These are phyloP conservation scores for Colletotrichum sp. DNA, from an alignment of 2,329 filamentous ascomycete species.

Conservation along the genomic window DNA sequence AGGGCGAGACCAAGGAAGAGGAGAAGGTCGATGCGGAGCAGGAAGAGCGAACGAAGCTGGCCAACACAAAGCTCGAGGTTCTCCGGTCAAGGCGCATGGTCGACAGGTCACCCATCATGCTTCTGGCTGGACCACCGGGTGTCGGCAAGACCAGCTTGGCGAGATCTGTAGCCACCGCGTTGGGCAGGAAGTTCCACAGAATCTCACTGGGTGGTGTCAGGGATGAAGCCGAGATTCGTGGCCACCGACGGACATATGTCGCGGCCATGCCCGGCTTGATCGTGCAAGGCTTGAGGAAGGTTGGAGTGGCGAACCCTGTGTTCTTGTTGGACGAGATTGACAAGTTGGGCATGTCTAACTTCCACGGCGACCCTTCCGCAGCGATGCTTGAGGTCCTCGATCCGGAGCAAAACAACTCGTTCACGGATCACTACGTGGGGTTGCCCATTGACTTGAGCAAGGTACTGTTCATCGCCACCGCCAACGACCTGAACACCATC, in stretches of 20 bases:
- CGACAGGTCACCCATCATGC: slow-evolving; percentile 94
- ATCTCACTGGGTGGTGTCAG: slow-evolving; percentile 95
- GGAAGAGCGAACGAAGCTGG: slow-evolving; percentile 41
- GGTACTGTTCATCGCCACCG: slow-evolving; percentile 96
- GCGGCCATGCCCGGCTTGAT: slow-evolving; percentile 98
- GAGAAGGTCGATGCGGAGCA: slow-evolving; percentile 21
- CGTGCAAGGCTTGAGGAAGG: slow-evolving; percentile 92
- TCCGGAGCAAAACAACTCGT: slow-evolving; percentile 94
- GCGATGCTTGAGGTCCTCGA: slow-evolving; percentile 98
- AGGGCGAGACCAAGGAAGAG: slow-evolving; percentile 38
- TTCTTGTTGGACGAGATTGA: slow-evolving; percentile 97
- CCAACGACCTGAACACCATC: slow-evolving; percentile 93
- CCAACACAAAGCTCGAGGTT: slow-evolving; percentile 71
- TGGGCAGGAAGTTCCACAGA: slow-evolving; percentile 94
- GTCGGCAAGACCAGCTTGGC: slow-evolving; percentile 96
- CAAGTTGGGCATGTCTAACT: slow-evolving; percentile 89
- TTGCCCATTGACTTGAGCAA: slow-evolving; percentile 96
- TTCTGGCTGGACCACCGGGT: slow-evolving; percentile 91
- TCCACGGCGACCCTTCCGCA: slow-evolving; percentile 93
- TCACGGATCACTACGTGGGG: slow-evolving; percentile 95
- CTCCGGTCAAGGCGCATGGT: slow-evolving; percentile 83
- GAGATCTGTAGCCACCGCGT: slow-evolving; percentile 87
- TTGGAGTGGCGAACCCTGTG: slow-evolving; percentile 93
- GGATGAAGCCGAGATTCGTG: slow-evolving; percentile 95
- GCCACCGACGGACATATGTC: slow-evolving; percentile 94